Evolutionary conservation across 805 yeast genomes (phyloP), one percentile per base, ranked within the genome.

Genomic region (Wilhelminamyces savonicus): DNA sequence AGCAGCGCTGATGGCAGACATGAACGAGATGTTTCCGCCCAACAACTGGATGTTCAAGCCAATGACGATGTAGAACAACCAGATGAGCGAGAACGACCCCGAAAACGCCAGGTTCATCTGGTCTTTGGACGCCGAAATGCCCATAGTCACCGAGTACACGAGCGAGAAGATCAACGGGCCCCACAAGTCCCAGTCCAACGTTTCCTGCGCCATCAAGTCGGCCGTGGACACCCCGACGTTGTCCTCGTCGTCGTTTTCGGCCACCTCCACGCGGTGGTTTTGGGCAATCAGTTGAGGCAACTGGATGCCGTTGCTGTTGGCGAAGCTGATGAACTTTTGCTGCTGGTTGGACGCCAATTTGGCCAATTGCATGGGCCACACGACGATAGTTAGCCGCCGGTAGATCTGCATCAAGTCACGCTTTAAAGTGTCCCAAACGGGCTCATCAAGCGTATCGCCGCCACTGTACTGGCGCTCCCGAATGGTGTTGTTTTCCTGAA

Each of bases 381-480:
- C 46, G n/a, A 64, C 69, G 5, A 59, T 53, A 10, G 52, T 52
- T 18, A 64, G 43, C 17, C 69, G 39, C 21, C 47, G 50, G 21
- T 53, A 61, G 15, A 64, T 62, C 30, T 58, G 62, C 4, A 41
- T 28, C 12, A 62, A 34, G 36, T 64, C 71, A 31, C 69, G 43
- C 18, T 47, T 46, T 37, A 79, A 52, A 0, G 87, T 79, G 19
- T 64, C 57, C 45, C 61, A 48, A 7, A 79, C 79, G 0, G 86
- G 83, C 53, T 79, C 87, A 45, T 80, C 85, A 9, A 79, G 54
- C 3, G 87, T 79, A 46, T 79, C 82, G 17, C 83, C 82, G 2
- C 86, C 86, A 13, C 75, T 50, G 46, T 68, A 76, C 37, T 72
- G 78, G 27, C 74, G 58, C 45, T 74, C 79, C 26, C 48, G 43